Evolutionary conservation across 208 protist genomes (phyloP).

Genomic region (Trypanosoma scelopori): DNA sequence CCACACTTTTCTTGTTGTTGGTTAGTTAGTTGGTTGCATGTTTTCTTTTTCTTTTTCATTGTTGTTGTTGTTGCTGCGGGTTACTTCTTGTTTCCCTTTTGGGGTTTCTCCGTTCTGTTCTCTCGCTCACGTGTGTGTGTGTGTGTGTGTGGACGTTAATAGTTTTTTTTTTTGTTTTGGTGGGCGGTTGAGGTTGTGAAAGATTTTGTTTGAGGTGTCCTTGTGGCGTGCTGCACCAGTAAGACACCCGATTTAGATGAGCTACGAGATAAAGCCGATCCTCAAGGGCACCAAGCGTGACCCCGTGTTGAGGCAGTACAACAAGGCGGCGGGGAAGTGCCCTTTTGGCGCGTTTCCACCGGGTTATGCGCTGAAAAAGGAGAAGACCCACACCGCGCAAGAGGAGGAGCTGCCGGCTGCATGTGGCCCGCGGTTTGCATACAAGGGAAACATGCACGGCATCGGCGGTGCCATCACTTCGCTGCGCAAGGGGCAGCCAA

Average conservation of each 20-base stretch:
- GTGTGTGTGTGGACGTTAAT: too few species aligned
- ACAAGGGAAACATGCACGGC: constrained; percentile 64
- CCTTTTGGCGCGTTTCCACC: constrained; percentile 85
- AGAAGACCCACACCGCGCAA: constrained; percentile 12
- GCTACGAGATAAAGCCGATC: constrained; percentile 90
- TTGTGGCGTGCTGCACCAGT: neutral
- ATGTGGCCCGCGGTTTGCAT: constrained; percentile 62
- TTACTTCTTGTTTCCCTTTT: too few species aligned
- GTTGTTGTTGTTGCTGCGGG: neutral
- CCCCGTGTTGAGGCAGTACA: constrained; percentile 67
- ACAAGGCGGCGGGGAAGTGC: constrained; percentile 76
- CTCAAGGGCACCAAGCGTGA: constrained; percentile 89
- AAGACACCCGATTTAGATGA: constrained; percentile 38
- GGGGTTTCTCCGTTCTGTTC: neutral
- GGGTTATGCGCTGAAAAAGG: constrained; percentile 46
- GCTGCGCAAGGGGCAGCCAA: constrained; percentile 79
- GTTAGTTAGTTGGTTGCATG: too few species aligned
- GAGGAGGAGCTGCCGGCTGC: constrained; percentile 18
- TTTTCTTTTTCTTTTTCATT: neutral
- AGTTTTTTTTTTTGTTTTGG: constrained; percentile 3
- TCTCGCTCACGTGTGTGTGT: neutral
- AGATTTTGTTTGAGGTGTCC: neutral
- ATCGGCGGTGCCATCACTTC: constrained; percentile 89
- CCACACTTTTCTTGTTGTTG: too few species aligned
- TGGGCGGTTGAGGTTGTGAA: too few species aligned